Evolutionary conservation across 768 basidiomycete genomes (phyloP).

Genomic region (Kwoniella newhampshirensis): DNA sequence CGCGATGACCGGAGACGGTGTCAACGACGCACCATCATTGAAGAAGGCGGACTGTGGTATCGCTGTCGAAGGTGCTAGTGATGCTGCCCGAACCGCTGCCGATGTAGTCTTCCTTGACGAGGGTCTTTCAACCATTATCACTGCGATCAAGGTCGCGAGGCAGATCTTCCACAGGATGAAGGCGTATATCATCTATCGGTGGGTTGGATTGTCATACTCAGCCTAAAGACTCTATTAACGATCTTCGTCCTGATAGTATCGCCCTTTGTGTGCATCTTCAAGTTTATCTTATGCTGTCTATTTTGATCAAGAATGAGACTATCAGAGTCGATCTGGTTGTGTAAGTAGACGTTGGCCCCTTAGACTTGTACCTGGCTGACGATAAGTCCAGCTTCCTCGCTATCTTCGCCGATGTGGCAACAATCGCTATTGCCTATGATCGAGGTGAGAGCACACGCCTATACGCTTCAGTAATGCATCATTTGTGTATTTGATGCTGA

Average conservation of each 20-base stretch:
- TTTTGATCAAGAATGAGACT: slow-evolving; percentile 58
- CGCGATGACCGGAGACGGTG: slow-evolving; percentile 64
- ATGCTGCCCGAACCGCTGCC: slow-evolving; percentile 65
- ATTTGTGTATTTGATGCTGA: background rate
- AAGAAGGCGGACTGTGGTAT: slow-evolving; percentile 65
- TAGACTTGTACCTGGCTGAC: slow-evolving; percentile 6
- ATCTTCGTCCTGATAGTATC: slow-evolving; percentile 43
- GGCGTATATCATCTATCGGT: slow-evolving; percentile 56
- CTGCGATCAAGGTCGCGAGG: slow-evolving; percentile 58
- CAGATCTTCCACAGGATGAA: slow-evolving; percentile 61
- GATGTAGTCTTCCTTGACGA: slow-evolving; percentile 61
- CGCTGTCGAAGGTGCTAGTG: slow-evolving; percentile 63
- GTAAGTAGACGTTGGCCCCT: slow-evolving; percentile 20
- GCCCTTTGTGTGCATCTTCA: slow-evolving; percentile 60
- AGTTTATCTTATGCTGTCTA: slow-evolving; percentile 57
- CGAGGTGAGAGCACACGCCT: slow-evolving; percentile 30
- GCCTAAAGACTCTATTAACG: background rate
- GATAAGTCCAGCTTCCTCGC: slow-evolving; percentile 50
- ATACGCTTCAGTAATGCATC: too few species aligned
- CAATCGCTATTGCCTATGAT: slow-evolving; percentile 60
- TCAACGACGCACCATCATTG: slow-evolving; percentile 64
- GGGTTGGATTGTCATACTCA: slow-evolving; percentile 3
- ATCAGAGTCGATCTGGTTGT: slow-evolving; percentile 59
- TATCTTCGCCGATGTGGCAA: slow-evolving; percentile 58
- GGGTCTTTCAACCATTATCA: slow-evolving; percentile 56